Base-by-base conservation (phyloP, 805 yeast species). In the Limtongia smithiae region DNA sequence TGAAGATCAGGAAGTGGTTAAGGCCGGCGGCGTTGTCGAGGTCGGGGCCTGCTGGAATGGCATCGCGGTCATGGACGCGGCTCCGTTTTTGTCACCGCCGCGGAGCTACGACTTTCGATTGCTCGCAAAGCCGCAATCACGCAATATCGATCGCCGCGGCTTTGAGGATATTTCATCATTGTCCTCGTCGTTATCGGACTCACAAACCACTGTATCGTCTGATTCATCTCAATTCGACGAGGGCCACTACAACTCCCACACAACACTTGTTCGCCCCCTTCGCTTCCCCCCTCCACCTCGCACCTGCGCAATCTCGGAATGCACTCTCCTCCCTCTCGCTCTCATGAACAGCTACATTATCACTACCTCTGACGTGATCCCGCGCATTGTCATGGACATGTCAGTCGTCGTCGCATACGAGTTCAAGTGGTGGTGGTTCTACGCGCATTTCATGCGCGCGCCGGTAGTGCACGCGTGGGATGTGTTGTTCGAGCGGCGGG, bases 1-100 rank as follows among this genome's bases (percentile, higher is more conserved):
- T 2, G 22, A 27, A 3, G 56, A 51, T 28, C 40, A 37, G 15
- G 14, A 21, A n/a, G 20, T 25, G 12, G 47, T 44, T 2, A 33
- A 32, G 3, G n/a, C 20, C 6, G 44, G 46, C 8, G 44, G 38
- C 5, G 24, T 48, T 2, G 44, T 51, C 2, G 53, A 51, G 20
- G 56, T 51, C 18, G 56, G 56, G 2, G 44, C 50, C 2, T 51
- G 56, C 34, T 51, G 56, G 56, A 51, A 51, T 33, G 56, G 52
- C 4, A 30, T 48, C 28, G 53, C 44, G 18, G 56, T 40, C 14
- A 44, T 51, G 49, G 46, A 37, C 12, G 50, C 56, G 4, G 49
- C 31, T n/a, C 44, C 53, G 25, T 51, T 51, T 35, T 31, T 50
- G 43, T 24, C 50, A 5, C 44, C 51, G 7, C 51, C 56, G 28